Evolutionary conservation across 2,329 filamentous ascomycete species (phyloP).

Genomic region (Ophiostoma sp.): DNA sequence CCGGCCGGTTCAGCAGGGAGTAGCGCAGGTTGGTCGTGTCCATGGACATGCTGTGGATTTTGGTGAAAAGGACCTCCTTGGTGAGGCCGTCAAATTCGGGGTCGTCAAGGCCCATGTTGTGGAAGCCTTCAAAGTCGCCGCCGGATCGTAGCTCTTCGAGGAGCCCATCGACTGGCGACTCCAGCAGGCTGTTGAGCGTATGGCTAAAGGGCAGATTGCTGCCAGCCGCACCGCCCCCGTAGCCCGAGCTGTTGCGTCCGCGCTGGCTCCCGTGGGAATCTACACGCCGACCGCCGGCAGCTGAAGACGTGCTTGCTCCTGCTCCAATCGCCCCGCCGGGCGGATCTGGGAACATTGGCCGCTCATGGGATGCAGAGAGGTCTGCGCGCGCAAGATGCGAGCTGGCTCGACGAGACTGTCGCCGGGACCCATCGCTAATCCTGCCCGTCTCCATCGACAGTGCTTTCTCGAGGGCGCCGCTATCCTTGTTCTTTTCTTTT

Average conservation of each 20-base stretch:
- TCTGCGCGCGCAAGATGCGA: constrained; percentile 85
- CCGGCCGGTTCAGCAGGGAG: constrained; percentile 49
- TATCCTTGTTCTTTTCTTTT: constrained; percentile 1
- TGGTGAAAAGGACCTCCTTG: constrained; percentile 66
- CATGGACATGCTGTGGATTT: constrained; percentile 61
- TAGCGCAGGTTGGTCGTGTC: constrained; percentile 58
- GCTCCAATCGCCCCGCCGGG: constrained; percentile 36
- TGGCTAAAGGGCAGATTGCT: constrained; percentile 39
- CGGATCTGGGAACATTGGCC: constrained; percentile 70
- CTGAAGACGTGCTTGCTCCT: constrained; percentile 3
- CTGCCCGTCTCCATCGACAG: constrained; percentile 67
- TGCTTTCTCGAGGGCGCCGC: constrained; percentile 53
- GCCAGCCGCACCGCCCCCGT: constrained; percentile 25
- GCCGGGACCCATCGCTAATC: constrained; percentile 46
- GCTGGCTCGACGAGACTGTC: constrained; percentile 74
- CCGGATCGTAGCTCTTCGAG: constrained; percentile 62
- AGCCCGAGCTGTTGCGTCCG: constrained; percentile 52
- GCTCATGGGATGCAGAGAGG: constrained; percentile 76
- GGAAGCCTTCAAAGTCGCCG: constrained; percentile 60
- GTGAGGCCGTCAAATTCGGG: constrained; percentile 65
- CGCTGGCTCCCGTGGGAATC: constrained; percentile 69
- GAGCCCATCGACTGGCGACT: constrained; percentile 62
- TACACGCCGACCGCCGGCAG: constrained; percentile 49
- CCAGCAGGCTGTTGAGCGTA: constrained; percentile 57
- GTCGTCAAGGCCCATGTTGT: constrained; percentile 67